phyloP scores from a whole-genome alignment of 2,329 filamentous ascomycete genomes.

The Neonectria sp. region DNA sequence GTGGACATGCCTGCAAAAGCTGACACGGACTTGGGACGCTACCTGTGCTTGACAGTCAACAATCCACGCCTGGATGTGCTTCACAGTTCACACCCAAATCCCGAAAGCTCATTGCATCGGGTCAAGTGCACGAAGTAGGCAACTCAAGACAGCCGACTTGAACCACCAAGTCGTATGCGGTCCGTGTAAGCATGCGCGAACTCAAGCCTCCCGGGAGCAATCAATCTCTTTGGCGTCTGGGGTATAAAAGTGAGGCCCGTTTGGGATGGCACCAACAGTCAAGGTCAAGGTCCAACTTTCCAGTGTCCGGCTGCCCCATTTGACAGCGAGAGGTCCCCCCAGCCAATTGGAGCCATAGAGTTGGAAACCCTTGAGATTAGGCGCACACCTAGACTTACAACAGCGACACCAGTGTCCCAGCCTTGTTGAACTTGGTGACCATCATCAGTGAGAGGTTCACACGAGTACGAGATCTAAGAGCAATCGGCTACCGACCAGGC shows the following conservation, averaged over 20 bases:
- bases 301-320: conserved; percentile 20
- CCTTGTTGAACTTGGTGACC: neutral
- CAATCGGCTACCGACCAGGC: neutral
- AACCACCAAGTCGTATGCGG: neutral
- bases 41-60: neutral
- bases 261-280: conserved; percentile 13
- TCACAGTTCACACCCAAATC: neutral
- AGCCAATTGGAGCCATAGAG: conserved; percentile 27
- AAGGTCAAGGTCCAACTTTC: conserved; percentile 7
- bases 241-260: neutral
- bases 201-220: neutral
- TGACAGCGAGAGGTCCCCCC: neutral
- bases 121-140: neutral
- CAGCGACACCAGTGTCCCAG: neutral
- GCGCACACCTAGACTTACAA: conserved; percentile 8
- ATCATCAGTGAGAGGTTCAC: neutral
- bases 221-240: neutral
- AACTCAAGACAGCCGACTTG: neutral
- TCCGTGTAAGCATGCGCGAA: neutral
- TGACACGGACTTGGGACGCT: conserved; percentile 23
- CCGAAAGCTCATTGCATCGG: neutral
- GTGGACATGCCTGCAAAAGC: conserved; percentile 25
- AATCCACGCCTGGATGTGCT: neutral
- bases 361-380: conserved; percentile 34
- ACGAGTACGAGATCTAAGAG: neutral